Conservation (phyloP, 176 grass and related monocot species). For the Rhipidocladum racemiflorum region DNA sequence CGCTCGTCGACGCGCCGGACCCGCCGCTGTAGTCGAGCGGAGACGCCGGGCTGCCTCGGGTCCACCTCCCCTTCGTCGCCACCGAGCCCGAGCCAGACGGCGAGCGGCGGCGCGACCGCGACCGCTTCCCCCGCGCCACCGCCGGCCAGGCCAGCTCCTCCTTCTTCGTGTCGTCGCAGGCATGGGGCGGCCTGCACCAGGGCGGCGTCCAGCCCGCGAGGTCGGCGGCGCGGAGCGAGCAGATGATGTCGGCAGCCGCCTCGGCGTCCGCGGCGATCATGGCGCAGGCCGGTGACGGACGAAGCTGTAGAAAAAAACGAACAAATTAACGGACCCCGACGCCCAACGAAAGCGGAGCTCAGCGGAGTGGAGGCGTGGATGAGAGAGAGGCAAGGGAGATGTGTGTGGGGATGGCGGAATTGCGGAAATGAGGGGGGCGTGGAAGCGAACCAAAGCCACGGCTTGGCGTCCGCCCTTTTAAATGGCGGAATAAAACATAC, state of each 20-base stretch:
- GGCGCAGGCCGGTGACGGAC: neutral
- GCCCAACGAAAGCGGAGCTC: neutral
- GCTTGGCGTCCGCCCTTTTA: constrained; percentile 48
- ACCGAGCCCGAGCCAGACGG: constrained; percentile 9
- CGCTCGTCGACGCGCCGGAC: constrained; percentile 48
- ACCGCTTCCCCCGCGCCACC: constrained; percentile 41
- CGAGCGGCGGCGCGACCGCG: constrained; percentile 34
- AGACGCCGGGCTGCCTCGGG: constrained; percentile 48
- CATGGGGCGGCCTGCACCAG: neutral
- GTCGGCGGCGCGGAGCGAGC: constrained; percentile 35
- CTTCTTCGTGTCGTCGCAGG: neutral
- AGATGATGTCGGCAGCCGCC: constrained; percentile 40
- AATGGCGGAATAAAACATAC: constrained; percentile 26
- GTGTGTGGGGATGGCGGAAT: constrained; percentile 33
- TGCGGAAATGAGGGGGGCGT: constrained; percentile 42
- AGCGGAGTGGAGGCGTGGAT: neutral
- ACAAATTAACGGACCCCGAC: neutral
- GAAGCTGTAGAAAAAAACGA: neutral
- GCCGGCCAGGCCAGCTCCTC: constrained; percentile 10
- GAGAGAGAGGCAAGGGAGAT: neutral
- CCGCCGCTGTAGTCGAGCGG: constrained; percentile 55
- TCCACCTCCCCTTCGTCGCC: neutral
- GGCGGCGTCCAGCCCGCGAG: constrained; percentile 46
- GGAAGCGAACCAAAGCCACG: constrained; percentile 24
- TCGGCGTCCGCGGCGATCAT: constrained; percentile 13